Base-by-base conservation (phyloP, 208 protist species). In the Trypanosoma vivax region DNA sequence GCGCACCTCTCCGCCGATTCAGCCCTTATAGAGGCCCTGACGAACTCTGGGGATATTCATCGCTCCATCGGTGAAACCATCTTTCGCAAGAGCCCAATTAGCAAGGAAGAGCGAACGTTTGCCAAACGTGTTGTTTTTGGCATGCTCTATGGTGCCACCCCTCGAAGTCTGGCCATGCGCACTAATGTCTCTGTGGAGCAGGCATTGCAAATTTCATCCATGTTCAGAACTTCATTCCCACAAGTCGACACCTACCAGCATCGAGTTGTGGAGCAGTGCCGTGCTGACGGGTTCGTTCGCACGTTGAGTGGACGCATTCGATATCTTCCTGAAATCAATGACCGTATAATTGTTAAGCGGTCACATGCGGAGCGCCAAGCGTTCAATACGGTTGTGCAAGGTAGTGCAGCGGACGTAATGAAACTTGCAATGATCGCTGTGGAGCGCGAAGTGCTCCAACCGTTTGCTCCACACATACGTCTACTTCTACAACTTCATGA, bases 331-430 rank as follows among this genome's bases (percentile, higher is more conserved):
- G 78, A 91, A 23, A 78, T 96, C 28, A 72, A 72, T 45, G 74
- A 72, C 49, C 60, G 64, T 13, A 68, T 86, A 28, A 63, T 83
- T 60, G 49, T 49, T n/a, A 71, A 75, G 35, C 73, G 80, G 14
- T 63, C 72, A n/a, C 77, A 88, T 28, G 89, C 86, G 14, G 80
- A 92, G 67, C 78, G 89, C 28, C 86, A 92, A 73, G 86, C 89
- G n/a, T 89, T 94, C 54, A 96, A 96, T 65, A 89, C 81, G 13
- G 75, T 91, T 1, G 59, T 96, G 43, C 89, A 96, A 41, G 89
- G 89, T 33, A 91, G 77, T 45, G 86, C 89, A 1, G 89, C 89
- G 35, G 89, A 96, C 42, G 65, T 96, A 0, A 86, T 94, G 72
- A 96, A 96, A 62, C 56, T 85, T 50, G 69, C 72, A 11, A 96